phyloP scores from a whole-genome alignment of 805 yeast genomes.

The Clavispora vitiphila region DNA sequence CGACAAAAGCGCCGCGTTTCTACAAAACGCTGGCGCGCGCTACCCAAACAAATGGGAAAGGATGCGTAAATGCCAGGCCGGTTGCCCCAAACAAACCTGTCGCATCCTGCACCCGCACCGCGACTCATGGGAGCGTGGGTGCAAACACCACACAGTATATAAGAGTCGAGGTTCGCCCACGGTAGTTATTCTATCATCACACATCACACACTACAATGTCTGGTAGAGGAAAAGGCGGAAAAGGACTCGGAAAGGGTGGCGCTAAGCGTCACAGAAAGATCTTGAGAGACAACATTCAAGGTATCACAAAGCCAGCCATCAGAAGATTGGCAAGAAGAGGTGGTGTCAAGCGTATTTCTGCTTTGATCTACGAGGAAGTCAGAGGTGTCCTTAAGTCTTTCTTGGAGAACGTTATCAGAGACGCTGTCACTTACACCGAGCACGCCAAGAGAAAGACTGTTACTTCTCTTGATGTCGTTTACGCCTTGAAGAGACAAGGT shows the following conservation, averaged over 20 bases:
- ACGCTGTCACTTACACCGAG: conserved; percentile 98
- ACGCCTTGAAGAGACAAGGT: conserved; percentile 99
- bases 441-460: conserved; percentile 99
- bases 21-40: neutral
- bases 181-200: neutral
- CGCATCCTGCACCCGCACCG: neutral
- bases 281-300: conserved; percentile 98
- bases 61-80: conserved; percentile 1
- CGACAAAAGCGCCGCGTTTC: neutral
- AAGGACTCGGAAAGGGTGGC: conserved; percentile 99
- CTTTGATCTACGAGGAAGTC: conserved; percentile 97
- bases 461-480: conserved; percentile 96
- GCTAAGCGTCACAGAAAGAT: conserved; percentile 99
- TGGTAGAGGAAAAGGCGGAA: conserved; percentile 99
- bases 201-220: conserved; percentile 50
- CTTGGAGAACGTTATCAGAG: conserved; percentile 96
- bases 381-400: conserved; percentile 94
- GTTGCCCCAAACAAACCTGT: neutral
- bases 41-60: neutral
- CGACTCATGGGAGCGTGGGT: conserved; percentile 4
- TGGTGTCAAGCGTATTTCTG: conserved; percentile 99
- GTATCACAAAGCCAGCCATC: conserved; percentile 99
- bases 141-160: conserved; percentile 7
- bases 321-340: conserved; percentile 99
- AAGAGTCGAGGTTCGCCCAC: neutral